A percentile compares a stretch with the other conserved stretches of the same genome.
Evolutionary conservation across 2,329 filamentous ascomycete species (phyloP).

Genomic region (Zymoseptoria passerinii): DNA sequence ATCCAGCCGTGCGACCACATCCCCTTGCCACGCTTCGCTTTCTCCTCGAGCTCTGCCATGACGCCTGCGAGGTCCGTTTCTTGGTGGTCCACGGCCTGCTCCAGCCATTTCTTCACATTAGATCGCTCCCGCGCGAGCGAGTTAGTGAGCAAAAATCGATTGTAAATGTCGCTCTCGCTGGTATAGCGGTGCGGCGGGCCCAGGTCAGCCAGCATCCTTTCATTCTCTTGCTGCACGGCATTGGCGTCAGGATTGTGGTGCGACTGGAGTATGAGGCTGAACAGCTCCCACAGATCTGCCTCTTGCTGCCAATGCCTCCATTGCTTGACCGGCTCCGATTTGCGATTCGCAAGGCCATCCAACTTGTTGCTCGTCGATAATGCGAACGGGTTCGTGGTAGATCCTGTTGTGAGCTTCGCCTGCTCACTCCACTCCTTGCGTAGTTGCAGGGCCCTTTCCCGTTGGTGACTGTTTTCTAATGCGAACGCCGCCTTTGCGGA

Average conservation of each 20-base stretch:
- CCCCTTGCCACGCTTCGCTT: constrained; percentile 64
- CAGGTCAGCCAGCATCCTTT: constrained; percentile 25
- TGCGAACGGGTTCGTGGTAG: constrained; percentile 22
- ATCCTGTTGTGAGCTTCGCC: constrained; percentile 10
- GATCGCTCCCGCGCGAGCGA: constrained; percentile 68
- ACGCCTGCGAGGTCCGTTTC: constrained; percentile 66
- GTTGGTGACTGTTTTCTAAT: constrained; percentile 37
- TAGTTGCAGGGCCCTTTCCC: constrained; percentile 32
- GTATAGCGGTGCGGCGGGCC: constrained; percentile 43
- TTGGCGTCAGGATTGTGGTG: constrained; percentile 47
- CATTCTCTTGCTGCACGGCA: constrained; percentile 27
- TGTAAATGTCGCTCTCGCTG: constrained; percentile 55
- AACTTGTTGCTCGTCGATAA: constrained; percentile 20
- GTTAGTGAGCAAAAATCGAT: constrained; percentile 67
- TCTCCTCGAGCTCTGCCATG: constrained; percentile 57
- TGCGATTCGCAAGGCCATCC: constrained; percentile 10
- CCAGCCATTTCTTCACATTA: constrained; percentile 76
- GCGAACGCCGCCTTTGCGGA: constrained; percentile 43
- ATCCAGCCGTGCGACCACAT: constrained; percentile 85
- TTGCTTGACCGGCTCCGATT: constrained; percentile 38
- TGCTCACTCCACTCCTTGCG: constrained; percentile 28
- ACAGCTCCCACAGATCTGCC: constrained; percentile 80
- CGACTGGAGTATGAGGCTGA: constrained; percentile 61
- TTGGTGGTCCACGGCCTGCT: constrained; percentile 61
- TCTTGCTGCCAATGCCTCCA: constrained; percentile 68